These are phyloP conservation scores for Tympanopsis confertula DNA, from an alignment of 2,329 filamentous ascomycete genomes.

Conservation along the genomic window DNA sequence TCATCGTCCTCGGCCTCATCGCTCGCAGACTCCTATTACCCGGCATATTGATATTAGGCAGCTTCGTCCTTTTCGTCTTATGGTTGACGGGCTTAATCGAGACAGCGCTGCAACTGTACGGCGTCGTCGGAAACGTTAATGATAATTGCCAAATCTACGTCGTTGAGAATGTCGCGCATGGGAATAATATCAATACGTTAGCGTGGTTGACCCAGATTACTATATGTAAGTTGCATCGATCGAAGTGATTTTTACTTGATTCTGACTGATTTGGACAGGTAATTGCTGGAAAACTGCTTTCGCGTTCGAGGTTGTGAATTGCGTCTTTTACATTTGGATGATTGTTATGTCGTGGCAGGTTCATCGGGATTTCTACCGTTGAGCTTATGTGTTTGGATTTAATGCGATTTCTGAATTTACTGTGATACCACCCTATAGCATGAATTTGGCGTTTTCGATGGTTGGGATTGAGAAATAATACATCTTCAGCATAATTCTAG, in stretches of 20 bases:
- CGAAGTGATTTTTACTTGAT: background rate
- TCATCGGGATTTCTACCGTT: constrained; percentile 27
- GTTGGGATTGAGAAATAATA: too few relatives aligned
- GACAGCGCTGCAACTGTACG: constrained; percentile 50
- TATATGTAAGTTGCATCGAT: constrained; percentile 36
- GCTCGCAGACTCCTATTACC: constrained; percentile 43
- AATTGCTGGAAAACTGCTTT: constrained; percentile 53
- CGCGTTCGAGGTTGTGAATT: constrained; percentile 50
- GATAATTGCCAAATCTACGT: constrained; percentile 47
- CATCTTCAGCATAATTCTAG: too few relatives aligned
- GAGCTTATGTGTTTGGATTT: too few relatives aligned
- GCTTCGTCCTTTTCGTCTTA: constrained; percentile 49
- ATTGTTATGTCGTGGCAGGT: constrained; percentile 50
- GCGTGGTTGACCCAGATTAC: constrained; percentile 51
- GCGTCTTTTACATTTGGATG: constrained; percentile 56
- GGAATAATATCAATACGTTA: constrained; percentile 39
- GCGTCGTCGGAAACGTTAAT: constrained; percentile 40
- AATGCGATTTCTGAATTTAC: too few relatives aligned
- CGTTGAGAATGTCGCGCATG: constrained; percentile 26
- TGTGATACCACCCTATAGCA: too few relatives aligned
- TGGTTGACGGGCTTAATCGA: constrained; percentile 52
- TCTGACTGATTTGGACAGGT: constrained; percentile 20
- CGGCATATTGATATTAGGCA: constrained; percentile 43
- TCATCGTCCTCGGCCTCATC: constrained; percentile 43
- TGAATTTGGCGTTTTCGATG: too few relatives aligned